Percentiles rank a stretch among this genome's conserved stretches.
phyloP scores from a whole-genome alignment of 345 rosid genomes.

The Populus euphratica region DNA sequence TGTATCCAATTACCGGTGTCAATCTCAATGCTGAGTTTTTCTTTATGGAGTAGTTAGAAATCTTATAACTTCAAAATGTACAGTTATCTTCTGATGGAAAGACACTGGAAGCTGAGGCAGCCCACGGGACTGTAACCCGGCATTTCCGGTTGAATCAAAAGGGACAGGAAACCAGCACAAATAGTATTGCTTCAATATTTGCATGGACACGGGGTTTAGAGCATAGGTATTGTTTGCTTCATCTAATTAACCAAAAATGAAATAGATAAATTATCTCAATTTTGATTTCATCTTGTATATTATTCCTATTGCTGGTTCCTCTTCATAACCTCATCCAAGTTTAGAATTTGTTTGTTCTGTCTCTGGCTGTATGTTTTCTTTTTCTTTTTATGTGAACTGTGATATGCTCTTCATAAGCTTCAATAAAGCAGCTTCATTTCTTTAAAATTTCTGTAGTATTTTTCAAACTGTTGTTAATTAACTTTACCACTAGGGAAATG shows the following conservation, averaged over 20 bases:
- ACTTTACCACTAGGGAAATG: background rate
- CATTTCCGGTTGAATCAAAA: conserved; percentile 87
- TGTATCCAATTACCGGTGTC: conserved; percentile 24
- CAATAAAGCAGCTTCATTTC: too few relatives aligned
- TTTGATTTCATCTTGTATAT: background rate
- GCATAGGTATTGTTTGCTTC: conserved; percentile 61
- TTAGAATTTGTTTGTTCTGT: background rate
- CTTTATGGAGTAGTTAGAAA: background rate
- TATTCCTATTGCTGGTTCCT: background rate
- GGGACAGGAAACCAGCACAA: conserved; percentile 97
- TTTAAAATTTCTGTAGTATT: too few relatives aligned
- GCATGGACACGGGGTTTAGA: conserved; percentile 93
- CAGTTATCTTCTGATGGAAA: conserved; percentile 93
- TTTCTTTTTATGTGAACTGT: too few relatives aligned
- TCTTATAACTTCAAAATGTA: conserved; percentile 17
- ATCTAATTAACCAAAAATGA: background rate
- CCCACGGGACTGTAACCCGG: conserved; percentile 97
- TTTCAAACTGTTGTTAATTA: background rate
- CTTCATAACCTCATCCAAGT: background rate
- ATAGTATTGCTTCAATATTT: conserved; percentile 94
- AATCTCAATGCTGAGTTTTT: background rate
- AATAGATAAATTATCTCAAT: background rate
- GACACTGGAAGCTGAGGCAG: conserved; percentile 95
- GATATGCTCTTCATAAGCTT: too few relatives aligned
- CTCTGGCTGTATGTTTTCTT: background rate